Evolutionary conservation across 2,329 filamentous ascomycete species (phyloP).

Genomic region (Orbilia javanica): DNA sequence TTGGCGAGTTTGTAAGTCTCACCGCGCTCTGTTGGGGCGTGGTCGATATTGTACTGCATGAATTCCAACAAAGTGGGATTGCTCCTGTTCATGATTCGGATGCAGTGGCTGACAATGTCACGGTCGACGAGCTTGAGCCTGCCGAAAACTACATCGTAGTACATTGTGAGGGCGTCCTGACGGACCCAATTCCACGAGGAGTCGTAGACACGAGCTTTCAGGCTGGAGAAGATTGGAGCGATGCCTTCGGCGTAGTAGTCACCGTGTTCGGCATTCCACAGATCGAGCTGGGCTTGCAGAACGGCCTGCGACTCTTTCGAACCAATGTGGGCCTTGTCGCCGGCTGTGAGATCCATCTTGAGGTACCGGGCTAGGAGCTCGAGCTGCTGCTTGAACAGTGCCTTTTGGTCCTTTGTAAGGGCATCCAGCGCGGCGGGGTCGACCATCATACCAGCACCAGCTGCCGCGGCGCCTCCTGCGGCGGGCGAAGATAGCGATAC

Average conservation of each 20-base stretch:
- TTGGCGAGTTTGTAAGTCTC: constrained; percentile 99
- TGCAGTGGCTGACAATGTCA: constrained; percentile 98
- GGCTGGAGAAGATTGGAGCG: constrained; percentile 88
- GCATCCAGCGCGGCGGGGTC: constrained; percentile 97
- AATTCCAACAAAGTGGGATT: constrained; percentile 96
- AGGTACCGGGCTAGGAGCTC: constrained; percentile 95
- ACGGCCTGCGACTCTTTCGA: constrained; percentile 87
- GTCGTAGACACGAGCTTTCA: constrained; percentile 96
- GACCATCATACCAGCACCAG: constrained; percentile 93
- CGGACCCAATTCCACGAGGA: constrained; percentile 99
- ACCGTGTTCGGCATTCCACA: constrained; percentile 95
- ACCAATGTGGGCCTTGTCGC: constrained; percentile 89
- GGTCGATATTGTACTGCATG: constrained; percentile 99
- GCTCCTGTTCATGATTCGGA: constrained; percentile 98
- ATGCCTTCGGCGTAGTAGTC: constrained; percentile 97
- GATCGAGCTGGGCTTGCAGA: constrained; percentile 90
- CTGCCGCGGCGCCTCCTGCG: constrained; percentile 78
- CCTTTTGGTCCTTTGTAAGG: constrained; percentile 94
- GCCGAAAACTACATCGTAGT: constrained; percentile 98
- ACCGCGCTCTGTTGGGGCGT: constrained; percentile 94
- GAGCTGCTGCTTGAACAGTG: constrained; percentile 97
- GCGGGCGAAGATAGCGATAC: constrained; percentile 82
- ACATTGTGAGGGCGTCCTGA: constrained; percentile 97
- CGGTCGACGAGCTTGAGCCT: constrained; percentile 92
- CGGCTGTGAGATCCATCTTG: constrained; percentile 95